These are phyloP conservation scores for Pythium periplocum DNA, from an alignment of 352 stramenopile genomes.

Conservation along the genomic window DNA sequence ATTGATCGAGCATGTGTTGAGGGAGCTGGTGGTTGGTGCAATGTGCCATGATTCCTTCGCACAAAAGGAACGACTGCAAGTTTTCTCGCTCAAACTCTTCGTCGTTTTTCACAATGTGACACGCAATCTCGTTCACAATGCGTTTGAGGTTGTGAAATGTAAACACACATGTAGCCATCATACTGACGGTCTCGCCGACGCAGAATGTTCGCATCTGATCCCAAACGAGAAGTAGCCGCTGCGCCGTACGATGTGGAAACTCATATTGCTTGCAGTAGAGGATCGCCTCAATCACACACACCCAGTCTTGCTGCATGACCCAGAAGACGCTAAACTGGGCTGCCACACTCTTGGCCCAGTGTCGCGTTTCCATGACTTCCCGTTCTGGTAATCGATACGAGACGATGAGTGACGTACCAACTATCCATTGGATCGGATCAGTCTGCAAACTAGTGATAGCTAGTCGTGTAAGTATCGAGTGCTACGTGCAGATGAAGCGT, in stretches of 20 bases:
- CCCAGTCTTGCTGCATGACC: conserved; percentile 1
- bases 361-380: no score
- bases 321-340: background rate
- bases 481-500: conserved; percentile 4
- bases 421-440: conserved; percentile 13
- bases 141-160: conserved; percentile 2
- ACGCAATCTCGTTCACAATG: conserved; percentile 1
- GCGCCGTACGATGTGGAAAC: background rate
- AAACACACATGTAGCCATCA: conserved; percentile 1
- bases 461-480: conserved; percentile 12
- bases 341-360: no score
- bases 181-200: background rate
- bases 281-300: background rate
- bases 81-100: conserved; percentile 19
- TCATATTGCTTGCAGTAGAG: conserved; percentile 1
- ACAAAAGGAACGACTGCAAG: conserved; percentile 15
- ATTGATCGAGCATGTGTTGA: background rate
- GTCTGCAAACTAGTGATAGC: conserved; percentile 14
- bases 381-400: conserved; percentile 2
- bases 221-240: no score
- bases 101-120: conserved; percentile 7
- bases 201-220: no score
- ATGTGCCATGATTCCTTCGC: conserved; percentile 13
- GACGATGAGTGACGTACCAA: conserved; percentile 16
- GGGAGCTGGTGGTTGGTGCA: conserved; percentile 1